Evolutionary conservation across 148 eudicot species (phyloP).

Genomic region (Rhododendron griersonianum): DNA sequence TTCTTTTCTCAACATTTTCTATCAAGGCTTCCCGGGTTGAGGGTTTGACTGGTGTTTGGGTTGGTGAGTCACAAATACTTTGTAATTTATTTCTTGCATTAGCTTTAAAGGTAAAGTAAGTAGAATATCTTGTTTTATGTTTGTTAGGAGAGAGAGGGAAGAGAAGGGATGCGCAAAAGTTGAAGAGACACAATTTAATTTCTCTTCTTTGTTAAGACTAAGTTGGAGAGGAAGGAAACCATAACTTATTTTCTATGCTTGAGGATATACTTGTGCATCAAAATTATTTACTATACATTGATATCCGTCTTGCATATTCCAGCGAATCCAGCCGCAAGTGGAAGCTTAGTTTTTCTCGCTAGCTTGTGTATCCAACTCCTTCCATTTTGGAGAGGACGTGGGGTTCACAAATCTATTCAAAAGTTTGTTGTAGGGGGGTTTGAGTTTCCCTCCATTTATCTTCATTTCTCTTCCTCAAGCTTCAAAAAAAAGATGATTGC

Average conservation of each 20-base stretch:
- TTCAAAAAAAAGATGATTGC: neutral
- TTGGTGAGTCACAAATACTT: conserved; percentile 51
- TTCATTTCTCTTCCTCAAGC: neutral
- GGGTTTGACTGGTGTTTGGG: conserved; percentile 94
- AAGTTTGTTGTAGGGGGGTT: neutral
- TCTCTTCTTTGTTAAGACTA: neutral
- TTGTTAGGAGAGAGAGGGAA: neutral
- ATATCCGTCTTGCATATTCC: neutral
- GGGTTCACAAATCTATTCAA: neutral
- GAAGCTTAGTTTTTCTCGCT: neutral
- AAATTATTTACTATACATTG: neutral
- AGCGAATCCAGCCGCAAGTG: neutral
- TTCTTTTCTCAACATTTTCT: conserved; percentile 58
- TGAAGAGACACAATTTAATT: neutral
- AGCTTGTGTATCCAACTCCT: neutral
- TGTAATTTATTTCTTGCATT: neutral
- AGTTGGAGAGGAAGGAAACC: neutral
- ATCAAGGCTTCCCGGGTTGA: conserved; percentile 61
- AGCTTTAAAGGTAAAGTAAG: neutral
- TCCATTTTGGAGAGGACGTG: neutral
- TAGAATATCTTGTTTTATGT: neutral
- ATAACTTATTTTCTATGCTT: neutral
- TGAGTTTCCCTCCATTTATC: neutral
- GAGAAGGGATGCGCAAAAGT: neutral
- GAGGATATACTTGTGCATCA: neutral